Evolutionary conservation across 225 moss, liverwort and hornwort genomes (phyloP).

Genomic region (Bryoerythrophyllum caledonicum): DNA sequence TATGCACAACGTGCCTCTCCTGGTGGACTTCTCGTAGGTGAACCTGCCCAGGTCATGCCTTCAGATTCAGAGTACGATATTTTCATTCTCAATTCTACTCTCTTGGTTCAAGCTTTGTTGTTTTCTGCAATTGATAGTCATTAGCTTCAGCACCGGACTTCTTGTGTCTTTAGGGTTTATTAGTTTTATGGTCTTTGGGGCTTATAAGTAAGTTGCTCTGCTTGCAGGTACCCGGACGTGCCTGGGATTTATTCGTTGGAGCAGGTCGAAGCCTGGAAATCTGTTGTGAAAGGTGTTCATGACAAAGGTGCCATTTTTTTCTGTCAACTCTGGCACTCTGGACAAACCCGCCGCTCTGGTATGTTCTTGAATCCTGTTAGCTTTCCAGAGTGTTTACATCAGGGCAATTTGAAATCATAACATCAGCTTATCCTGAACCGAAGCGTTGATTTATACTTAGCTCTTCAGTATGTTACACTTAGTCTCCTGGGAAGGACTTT

Average conservation of each 20-base stretch:
- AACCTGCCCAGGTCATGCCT: constrained; percentile 46
- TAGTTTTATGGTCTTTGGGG: not conserved
- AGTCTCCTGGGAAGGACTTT: not conserved
- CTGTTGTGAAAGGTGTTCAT: constrained; percentile 82
- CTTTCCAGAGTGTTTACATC: not conserved
- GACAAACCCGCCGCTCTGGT: constrained; percentile 54
- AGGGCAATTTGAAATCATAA: not conserved
- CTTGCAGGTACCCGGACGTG: constrained; percentile 47
- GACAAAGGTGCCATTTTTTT: constrained; percentile 72
- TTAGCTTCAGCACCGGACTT: too few relatives aligned
- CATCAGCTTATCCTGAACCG: too few relatives aligned
- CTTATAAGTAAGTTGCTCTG: not conserved
- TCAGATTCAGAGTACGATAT: constrained; percentile 52
- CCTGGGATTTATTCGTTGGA: constrained; percentile 63
- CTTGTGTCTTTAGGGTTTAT: not conserved
- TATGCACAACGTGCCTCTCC: constrained; percentile 71
- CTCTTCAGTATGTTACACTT: not conserved
- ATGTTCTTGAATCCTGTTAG: constrained; percentile 16
- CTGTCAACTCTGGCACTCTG: constrained; percentile 65
- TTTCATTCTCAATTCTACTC: too few relatives aligned
- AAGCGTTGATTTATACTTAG: too few relatives aligned
- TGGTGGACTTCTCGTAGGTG: constrained; percentile 67
- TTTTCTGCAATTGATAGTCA: too few relatives aligned
- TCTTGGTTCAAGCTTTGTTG: not conserved
- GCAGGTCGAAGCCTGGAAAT: constrained; percentile 76